A percentile compares a stretch with the other conserved stretches of the same genome.
Conservation (phyloP, 2,329 filamentous ascomycete species). For the Fusarium vanettenii region DNA sequence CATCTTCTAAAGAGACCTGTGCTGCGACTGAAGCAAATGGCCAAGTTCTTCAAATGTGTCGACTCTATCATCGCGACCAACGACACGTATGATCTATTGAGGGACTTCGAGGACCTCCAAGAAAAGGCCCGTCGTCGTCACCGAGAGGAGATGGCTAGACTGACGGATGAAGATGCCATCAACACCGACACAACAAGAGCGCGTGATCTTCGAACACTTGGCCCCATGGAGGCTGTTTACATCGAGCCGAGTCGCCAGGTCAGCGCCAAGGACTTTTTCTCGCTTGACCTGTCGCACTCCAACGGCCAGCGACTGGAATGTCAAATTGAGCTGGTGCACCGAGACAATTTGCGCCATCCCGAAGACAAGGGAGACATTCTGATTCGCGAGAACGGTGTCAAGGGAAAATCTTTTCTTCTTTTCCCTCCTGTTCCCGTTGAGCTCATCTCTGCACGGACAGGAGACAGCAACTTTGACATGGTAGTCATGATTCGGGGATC, state of each 20-base stretch:
- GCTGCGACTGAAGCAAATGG: constrained; percentile 86
- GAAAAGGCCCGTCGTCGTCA: constrained; percentile 76
- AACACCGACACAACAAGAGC: constrained; percentile 84
- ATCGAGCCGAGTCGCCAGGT: constrained; percentile 87
- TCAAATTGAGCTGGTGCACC: constrained; percentile 85
- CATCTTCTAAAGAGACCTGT: constrained; percentile 91
- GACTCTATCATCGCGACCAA: constrained; percentile 65
- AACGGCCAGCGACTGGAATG: constrained; percentile 91
- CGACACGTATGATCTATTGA: constrained; percentile 54
- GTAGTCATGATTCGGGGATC: constrained; percentile 87
- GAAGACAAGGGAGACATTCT: constrained; percentile 84
- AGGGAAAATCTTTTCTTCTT: constrained; percentile 80
- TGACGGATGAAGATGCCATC: constrained; percentile 85
- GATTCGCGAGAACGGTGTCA: constrained; percentile 86
- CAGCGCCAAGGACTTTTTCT: constrained; percentile 89
- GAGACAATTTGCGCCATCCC: constrained; percentile 79
- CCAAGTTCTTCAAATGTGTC: constrained; percentile 81
- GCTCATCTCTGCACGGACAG: constrained; percentile 82
- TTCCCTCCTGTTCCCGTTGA: constrained; percentile 86
- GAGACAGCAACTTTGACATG: constrained; percentile 76
- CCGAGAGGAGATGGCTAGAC: constrained; percentile 75
- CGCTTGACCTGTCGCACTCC: constrained; percentile 85
- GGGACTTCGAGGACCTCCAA: constrained; percentile 77
- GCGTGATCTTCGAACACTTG: constrained; percentile 82
- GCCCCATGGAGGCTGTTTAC: constrained; percentile 73